Evolutionary conservation across 192 early-diverging fungal species (phyloP).

Genomic region (Borealophlyctis nickersoniae): DNA sequence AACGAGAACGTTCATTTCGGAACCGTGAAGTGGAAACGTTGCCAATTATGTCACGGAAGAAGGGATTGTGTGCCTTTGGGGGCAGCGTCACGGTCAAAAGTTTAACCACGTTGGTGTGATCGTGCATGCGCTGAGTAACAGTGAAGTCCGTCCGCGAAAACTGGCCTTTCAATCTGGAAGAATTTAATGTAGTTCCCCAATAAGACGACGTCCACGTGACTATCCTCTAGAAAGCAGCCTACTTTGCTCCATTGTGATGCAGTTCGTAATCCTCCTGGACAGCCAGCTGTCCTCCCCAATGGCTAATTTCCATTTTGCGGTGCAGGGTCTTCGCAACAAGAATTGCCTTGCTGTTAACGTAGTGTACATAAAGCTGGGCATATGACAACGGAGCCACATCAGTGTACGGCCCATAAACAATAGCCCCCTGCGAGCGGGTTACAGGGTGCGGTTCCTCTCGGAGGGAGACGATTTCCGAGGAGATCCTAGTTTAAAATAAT

Average conservation of each 20-base stretch:
- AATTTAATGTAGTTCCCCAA: background rate
- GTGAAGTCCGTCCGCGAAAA: constrained; percentile 73
- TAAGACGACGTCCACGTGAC: background rate
- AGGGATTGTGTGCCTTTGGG: constrained; percentile 65
- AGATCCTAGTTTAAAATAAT: too few relatives aligned
- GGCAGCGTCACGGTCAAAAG: constrained; percentile 64
- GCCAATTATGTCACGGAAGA: constrained; percentile 88
- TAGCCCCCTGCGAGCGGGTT: constrained; percentile 47
- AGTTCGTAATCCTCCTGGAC: constrained; percentile 80
- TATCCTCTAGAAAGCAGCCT: constrained; percentile 26
- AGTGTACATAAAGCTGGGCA: constrained; percentile 58
- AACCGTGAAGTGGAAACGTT: constrained; percentile 92
- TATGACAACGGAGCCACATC: constrained; percentile 40
- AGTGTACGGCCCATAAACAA: constrained; percentile 74
- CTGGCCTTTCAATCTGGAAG: constrained; percentile 42
- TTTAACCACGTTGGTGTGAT: constrained; percentile 49
- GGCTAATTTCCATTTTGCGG: constrained; percentile 79
- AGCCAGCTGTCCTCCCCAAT: constrained; percentile 76
- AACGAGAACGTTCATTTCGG: constrained; percentile 38
- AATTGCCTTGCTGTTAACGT: constrained; percentile 55
- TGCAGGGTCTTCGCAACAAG: constrained; percentile 54
- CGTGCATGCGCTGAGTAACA: constrained; percentile 39
- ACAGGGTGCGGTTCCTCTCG: constrained; percentile 23
- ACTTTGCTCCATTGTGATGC: constrained; percentile 76
- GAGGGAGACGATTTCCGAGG: constrained; percentile 7